Percentiles rank a stretch among this genome's conserved stretches.
Evolutionary conservation across 331 rosid species (phyloP).

Genomic region (Quercus lobata): DNA sequence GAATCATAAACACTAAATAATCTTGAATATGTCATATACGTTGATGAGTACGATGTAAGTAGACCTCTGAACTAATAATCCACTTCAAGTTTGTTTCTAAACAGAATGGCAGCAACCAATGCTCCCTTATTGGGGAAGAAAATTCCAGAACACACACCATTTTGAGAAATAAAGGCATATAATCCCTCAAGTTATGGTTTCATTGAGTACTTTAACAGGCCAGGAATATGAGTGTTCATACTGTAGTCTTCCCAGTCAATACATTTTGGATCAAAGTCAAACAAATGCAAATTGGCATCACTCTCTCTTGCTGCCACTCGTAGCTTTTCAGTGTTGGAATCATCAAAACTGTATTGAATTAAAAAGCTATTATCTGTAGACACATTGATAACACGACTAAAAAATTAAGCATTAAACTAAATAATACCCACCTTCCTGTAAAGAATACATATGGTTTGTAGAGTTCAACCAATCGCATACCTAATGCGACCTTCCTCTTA

Average conservation of each 20-base stretch:
- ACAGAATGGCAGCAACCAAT: not conserved
- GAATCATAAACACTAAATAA: too few species aligned
- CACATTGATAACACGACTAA: not conserved
- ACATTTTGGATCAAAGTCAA: slow-evolving; percentile 34
- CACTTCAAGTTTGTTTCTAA: not conserved
- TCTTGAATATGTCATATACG: too few species aligned
- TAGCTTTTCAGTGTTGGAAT: slow-evolving; percentile 32
- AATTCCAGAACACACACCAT: not conserved
- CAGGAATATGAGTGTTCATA: slow-evolving; percentile 34
- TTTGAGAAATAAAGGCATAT: not conserved
- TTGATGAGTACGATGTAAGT: too few species aligned
- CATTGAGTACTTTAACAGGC: slow-evolving; percentile 15
- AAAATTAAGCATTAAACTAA: not conserved
- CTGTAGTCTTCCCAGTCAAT: slow-evolving; percentile 42
- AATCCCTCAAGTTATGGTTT: not conserved
- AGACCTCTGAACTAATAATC: too few species aligned
- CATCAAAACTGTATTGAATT: slow-evolving; percentile 28
- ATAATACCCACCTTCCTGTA: slow-evolving; percentile 3
- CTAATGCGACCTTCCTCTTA: not conserved
- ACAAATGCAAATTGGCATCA: not conserved
- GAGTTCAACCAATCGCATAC: slow-evolving; percentile 7
- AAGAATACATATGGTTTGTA: slow-evolving; percentile 26
- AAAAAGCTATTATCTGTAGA: not conserved
- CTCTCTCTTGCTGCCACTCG: not conserved
- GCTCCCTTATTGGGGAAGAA: not conserved